Evolutionary conservation across 2,329 filamentous ascomycete species (phyloP).

Genomic region (Mycosphaerella sp.): DNA sequence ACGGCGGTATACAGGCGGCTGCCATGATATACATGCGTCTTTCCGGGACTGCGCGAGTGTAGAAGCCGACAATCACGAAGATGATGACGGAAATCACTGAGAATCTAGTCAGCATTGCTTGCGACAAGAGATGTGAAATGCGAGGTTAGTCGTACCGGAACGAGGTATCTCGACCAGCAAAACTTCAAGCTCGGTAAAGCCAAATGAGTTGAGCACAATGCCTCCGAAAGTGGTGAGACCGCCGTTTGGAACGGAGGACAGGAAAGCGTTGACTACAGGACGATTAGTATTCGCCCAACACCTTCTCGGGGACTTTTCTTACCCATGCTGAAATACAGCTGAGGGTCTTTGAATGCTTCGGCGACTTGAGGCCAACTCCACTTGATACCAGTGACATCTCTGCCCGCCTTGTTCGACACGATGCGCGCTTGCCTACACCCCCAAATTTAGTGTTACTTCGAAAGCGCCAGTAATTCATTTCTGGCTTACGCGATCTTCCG

Average conservation of each 20-base stretch:
- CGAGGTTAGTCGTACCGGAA: constrained; percentile 19
- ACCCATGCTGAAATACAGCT: constrained; percentile 27
- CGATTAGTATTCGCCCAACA: background rate
- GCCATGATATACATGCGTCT: constrained; percentile 35
- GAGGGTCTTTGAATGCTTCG: constrained; percentile 28
- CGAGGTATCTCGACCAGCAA: constrained; percentile 34
- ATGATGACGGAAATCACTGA: constrained; percentile 30
- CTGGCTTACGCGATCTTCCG: constrained; percentile 24
- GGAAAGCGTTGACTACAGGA: constrained; percentile 25
- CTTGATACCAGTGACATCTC: constrained; percentile 29
- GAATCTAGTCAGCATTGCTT: background rate
- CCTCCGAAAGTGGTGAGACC: constrained; percentile 26
- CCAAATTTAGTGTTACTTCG: background rate
- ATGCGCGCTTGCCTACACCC: constrained; percentile 25
- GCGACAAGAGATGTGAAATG: background rate
- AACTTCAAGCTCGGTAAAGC: constrained; percentile 32
- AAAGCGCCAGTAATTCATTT: background rate
- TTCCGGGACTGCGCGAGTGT: constrained; percentile 29
- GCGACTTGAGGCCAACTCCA: constrained; percentile 28
- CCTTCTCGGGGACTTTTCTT: background rate
- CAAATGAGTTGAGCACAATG: constrained; percentile 27
- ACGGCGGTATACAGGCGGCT: constrained; percentile 29
- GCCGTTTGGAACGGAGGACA: constrained; percentile 27
- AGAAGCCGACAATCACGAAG: constrained; percentile 32
- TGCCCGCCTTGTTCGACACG: constrained; percentile 29